phyloP scores from a whole-genome alignment of 2,329 filamentous ascomycete genomes.

The Phialophora tarda region DNA sequence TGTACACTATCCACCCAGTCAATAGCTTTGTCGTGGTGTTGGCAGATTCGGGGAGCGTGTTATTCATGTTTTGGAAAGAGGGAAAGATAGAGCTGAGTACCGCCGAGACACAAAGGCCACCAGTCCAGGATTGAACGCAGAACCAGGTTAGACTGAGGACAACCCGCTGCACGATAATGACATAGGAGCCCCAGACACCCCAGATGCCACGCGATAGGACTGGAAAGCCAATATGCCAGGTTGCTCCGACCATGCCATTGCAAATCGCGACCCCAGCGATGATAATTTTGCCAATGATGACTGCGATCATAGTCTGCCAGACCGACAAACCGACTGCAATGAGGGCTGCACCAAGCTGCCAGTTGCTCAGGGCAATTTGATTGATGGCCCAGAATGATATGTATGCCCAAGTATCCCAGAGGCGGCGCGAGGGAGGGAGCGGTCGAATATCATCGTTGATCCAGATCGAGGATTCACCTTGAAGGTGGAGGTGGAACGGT shows the following conservation, averaged over 20 bases:
- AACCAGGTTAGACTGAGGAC: slow-evolving; percentile 47
- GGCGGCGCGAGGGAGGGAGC: slow-evolving; percentile 48
- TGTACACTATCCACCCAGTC: slow-evolving; percentile 46
- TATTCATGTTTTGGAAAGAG: slow-evolving; percentile 46
- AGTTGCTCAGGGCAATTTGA: slow-evolving; percentile 46
- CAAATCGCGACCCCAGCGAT: slow-evolving; percentile 45
- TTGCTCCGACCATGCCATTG: slow-evolving; percentile 47
- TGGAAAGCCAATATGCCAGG: slow-evolving; percentile 53
- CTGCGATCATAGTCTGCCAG: slow-evolving; percentile 50
- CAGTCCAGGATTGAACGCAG: slow-evolving; percentile 46
- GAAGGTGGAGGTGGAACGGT: slow-evolving; percentile 21
- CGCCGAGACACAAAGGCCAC: slow-evolving; percentile 45
- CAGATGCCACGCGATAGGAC: slow-evolving; percentile 50
- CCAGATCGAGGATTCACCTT: slow-evolving; percentile 39
- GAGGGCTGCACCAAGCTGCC: slow-evolving; percentile 47
- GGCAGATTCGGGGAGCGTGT: slow-evolving; percentile 44
- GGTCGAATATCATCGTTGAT: slow-evolving; percentile 52
- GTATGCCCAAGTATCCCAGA: slow-evolving; percentile 47
- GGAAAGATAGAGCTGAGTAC: slow-evolving; percentile 46
- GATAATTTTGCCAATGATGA: slow-evolving; percentile 49
- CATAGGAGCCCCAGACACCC: slow-evolving; percentile 51
- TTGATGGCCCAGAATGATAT: slow-evolving; percentile 50
- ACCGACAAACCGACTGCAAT: slow-evolving; percentile 48
- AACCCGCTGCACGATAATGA: slow-evolving; percentile 50
- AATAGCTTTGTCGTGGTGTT: slow-evolving; percentile 47